phyloP scores from a whole-genome alignment of 306 rosid species.

The Dalbergia cochinchinensis region DNA sequence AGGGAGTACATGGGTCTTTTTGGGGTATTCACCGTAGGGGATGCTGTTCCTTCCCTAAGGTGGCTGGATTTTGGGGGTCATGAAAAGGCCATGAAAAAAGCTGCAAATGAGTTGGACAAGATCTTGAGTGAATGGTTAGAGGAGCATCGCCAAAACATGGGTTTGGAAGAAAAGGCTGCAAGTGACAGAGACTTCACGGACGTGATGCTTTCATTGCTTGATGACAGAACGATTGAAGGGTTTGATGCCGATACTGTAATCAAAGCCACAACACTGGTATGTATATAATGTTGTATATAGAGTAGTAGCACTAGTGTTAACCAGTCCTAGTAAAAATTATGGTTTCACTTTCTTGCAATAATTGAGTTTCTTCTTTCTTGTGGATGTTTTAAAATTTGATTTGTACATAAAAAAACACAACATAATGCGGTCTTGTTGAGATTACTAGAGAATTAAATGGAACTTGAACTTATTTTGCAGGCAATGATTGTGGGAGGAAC shows the following conservation, averaged over 20 bases:
- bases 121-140: slow-evolving; percentile 24
- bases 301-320: too few species aligned
- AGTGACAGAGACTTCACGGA: slow-evolving; percentile 37
- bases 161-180: not conserved
- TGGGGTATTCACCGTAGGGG: slow-evolving; percentile 33
- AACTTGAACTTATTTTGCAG: slow-evolving; percentile 14
- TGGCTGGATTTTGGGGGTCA: slow-evolving; percentile 35
- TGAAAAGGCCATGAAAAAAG: slow-evolving; percentile 24
- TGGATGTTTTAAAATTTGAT: too few species aligned
- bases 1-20: slow-evolving; percentile 24
- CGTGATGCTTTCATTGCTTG: slow-evolving; percentile 33
- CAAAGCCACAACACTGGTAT: slow-evolving; percentile 42
- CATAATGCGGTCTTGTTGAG: not conserved
- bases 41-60: slow-evolving; percentile 43
- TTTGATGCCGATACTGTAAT: slow-evolving; percentile 26
- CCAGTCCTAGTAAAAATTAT: too few species aligned
- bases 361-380: too few species aligned
- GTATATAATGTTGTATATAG: not conserved
- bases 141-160: not conserved
- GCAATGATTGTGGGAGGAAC: slow-evolving; percentile 14
- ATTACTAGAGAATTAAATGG: not conserved
- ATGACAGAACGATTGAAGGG: not conserved
- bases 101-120: not conserved
- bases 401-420: too few species aligned
- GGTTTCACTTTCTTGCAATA: too few species aligned